phyloP scores from a whole-genome alignment of 306 rosid genomes.

The Quercus parvula region DNA sequence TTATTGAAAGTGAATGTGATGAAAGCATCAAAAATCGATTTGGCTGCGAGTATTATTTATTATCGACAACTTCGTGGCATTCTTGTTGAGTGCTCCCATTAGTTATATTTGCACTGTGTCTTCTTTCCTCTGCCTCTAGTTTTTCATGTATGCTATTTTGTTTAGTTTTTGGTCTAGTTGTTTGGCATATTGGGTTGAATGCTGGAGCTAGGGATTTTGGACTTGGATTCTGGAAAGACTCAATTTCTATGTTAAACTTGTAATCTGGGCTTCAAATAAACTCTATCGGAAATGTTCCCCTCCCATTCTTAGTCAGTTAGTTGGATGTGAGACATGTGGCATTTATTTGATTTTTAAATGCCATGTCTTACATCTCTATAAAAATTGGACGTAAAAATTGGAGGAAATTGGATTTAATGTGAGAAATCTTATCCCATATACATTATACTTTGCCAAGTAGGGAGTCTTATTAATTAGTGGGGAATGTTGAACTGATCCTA shows the following conservation, averaged over 20 bases:
- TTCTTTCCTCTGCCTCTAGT: slow-evolving; percentile 37
- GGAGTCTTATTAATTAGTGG: neutral
- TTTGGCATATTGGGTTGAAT: neutral
- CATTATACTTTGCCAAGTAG: neutral
- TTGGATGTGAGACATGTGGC: accelerated
- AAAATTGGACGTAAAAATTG: too few relatives aligned
- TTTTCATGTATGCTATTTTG: slow-evolving; percentile 42
- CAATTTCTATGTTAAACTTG: neutral
- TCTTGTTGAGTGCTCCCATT: slow-evolving; percentile 47
- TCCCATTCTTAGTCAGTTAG: too few relatives aligned
- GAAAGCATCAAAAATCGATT: slow-evolving; percentile 28
- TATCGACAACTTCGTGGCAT: slow-evolving; percentile 45
- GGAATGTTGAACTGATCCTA: neutral
- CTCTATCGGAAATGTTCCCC: neutral
- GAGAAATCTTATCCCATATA: too few relatives aligned
- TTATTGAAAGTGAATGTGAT: slow-evolving; percentile 30
- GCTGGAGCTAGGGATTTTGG: neutral
- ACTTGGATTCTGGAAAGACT: too few relatives aligned
- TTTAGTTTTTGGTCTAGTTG: neutral
- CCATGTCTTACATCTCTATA: too few relatives aligned
- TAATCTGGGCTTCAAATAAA: neutral
- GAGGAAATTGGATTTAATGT: too few relatives aligned
- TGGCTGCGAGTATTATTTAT: slow-evolving; percentile 52
- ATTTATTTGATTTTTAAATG: too few relatives aligned
- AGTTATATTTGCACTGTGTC: slow-evolving; percentile 71